Evolutionary conservation across 2,329 filamentous ascomycete genomes (phyloP).

Genomic region (Colletotrichum falcatum): DNA sequence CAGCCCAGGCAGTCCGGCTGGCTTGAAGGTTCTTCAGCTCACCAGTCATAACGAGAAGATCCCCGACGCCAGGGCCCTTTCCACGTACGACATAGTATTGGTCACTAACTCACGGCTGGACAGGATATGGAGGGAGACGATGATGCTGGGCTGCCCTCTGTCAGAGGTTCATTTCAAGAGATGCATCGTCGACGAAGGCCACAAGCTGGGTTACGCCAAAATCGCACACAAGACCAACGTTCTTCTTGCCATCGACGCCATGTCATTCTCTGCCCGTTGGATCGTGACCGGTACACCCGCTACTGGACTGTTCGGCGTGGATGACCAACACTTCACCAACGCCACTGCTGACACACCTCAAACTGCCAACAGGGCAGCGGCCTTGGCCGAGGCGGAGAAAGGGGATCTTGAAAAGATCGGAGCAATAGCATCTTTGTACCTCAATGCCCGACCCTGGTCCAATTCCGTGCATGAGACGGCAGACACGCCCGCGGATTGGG

Average conservation of each 20-base stretch:
- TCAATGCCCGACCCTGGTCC: conserved; percentile 84
- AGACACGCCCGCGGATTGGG: conserved; percentile 75
- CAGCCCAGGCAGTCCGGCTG: conserved; percentile 46
- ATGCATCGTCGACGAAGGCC: conserved; percentile 92
- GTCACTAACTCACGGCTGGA: conserved; percentile 83
- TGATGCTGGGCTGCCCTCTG: conserved; percentile 67
- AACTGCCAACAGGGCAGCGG: conserved; percentile 6
- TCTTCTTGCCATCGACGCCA: conserved; percentile 61
- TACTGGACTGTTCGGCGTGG: conserved; percentile 80
- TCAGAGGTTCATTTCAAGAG: conserved; percentile 84
- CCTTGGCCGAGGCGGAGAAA: conserved; percentile 54
- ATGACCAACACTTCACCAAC: conserved; percentile 32
- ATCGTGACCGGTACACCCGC: conserved; percentile 92
- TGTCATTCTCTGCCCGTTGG: conserved; percentile 82
- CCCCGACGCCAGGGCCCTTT: conserved; percentile 68
- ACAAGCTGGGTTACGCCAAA: conserved; percentile 79
- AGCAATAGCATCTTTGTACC: conserved; percentile 74
- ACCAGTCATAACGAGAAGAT: conserved; percentile 62
- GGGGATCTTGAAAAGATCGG: conserved; percentile 76
- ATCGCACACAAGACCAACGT: conserved; percentile 67
- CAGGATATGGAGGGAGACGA: conserved; percentile 57
- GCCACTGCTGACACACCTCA: conserved; percentile 1
- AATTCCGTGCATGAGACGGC: conserved; percentile 67
- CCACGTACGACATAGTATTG: conserved; percentile 79
- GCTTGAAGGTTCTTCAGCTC: conserved; percentile 74